A percentile compares a stretch with the other conserved stretches of the same genome.
Conservation (phyloP, 768 basidiomycete species). For the Hebeloma cylindrosporum region DNA sequence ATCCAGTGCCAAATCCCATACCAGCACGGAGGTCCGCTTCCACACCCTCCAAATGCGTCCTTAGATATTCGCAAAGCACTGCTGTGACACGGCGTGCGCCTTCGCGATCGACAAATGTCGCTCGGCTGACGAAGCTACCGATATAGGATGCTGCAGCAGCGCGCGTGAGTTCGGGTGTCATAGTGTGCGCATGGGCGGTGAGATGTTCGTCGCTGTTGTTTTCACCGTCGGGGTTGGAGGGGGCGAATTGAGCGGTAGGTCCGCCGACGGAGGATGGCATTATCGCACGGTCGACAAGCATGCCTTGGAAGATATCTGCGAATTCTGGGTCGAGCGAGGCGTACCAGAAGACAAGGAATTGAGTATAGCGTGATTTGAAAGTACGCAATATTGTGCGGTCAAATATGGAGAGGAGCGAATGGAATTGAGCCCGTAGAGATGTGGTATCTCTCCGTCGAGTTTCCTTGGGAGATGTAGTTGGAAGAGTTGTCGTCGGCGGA, state of each 20-base stretch:
- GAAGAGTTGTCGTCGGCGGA: neutral
- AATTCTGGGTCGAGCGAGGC: slow-evolving; percentile 88
- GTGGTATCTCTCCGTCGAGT: slow-evolving; percentile 8
- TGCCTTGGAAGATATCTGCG: slow-evolving; percentile 89
- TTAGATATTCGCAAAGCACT: slow-evolving; percentile 86
- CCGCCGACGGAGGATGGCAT: slow-evolving; percentile 36
- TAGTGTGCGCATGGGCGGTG: slow-evolving; percentile 27
- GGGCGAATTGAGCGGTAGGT: slow-evolving; percentile 16
- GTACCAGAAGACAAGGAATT: slow-evolving; percentile 96
- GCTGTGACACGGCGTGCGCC: slow-evolving; percentile 70
- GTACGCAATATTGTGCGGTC: slow-evolving; percentile 92
- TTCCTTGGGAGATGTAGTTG: slow-evolving; percentile 9
- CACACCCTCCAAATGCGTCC: slow-evolving; percentile 71
- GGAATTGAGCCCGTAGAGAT: slow-evolving; percentile 62
- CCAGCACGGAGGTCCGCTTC: slow-evolving; percentile 49
- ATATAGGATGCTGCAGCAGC: slow-evolving; percentile 94
- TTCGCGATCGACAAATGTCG: slow-evolving; percentile 77
- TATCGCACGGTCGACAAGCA: slow-evolving; percentile 90
- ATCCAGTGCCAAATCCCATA: slow-evolving; percentile 21
- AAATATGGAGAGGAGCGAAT: slow-evolving; percentile 88
- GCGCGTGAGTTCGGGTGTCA: slow-evolving; percentile 72
- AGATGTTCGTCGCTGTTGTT: slow-evolving; percentile 7
- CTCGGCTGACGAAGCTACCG: slow-evolving; percentile 88
- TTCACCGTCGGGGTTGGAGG: slow-evolving; percentile 5
- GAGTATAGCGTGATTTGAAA: slow-evolving; percentile 96